phyloP scores from a whole-genome alignment of 768 basidiomycete genomes.

The Kwoniella dejecticola region DNA sequence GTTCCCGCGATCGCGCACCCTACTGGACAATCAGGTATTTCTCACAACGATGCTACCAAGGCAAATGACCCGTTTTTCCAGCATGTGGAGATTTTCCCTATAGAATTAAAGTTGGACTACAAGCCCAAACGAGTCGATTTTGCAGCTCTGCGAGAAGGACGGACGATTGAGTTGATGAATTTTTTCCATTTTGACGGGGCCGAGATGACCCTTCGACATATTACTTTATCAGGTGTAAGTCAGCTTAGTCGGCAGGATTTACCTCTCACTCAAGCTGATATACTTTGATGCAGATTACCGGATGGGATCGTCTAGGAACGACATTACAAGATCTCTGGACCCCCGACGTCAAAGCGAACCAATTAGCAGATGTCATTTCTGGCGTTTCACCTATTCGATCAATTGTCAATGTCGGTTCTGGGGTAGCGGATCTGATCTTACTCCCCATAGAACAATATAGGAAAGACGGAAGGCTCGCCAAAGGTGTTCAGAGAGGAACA shows the following conservation, averaged over 20 bases:
- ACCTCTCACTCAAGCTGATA: background rate
- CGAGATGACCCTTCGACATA: slow-evolving; percentile 94
- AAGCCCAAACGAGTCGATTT: slow-evolving; percentile 98
- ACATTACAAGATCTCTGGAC: slow-evolving; percentile 98
- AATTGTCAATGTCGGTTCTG: slow-evolving; percentile 94
- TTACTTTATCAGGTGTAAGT: slow-evolving; percentile 86
- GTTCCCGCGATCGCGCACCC: no score
- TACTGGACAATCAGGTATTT: background rate
- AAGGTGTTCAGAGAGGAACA: slow-evolving; percentile 91
- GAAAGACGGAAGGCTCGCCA: slow-evolving; percentile 89
- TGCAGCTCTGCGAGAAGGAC: slow-evolving; percentile 81
- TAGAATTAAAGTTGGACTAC: slow-evolving; percentile 95
- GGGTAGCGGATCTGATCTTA: slow-evolving; percentile 91
- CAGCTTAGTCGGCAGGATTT: background rate
- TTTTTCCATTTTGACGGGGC: slow-evolving; percentile 99
- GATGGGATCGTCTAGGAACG: slow-evolving; percentile 87
- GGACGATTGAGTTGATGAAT: slow-evolving; percentile 97
- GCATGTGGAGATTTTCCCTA: slow-evolving; percentile 89
- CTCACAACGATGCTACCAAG: background rate
- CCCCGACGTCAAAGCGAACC: slow-evolving; percentile 97
- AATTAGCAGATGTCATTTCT: slow-evolving; percentile 93
- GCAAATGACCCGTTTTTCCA: slow-evolving; percentile 53
- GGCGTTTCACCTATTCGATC: slow-evolving; percentile 96
- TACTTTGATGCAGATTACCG: slow-evolving; percentile 67
- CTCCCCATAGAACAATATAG: slow-evolving; percentile 96